Evolutionary conservation across 208 protist species (phyloP).

Genomic region (Trypanosoma scelopori): DNA sequence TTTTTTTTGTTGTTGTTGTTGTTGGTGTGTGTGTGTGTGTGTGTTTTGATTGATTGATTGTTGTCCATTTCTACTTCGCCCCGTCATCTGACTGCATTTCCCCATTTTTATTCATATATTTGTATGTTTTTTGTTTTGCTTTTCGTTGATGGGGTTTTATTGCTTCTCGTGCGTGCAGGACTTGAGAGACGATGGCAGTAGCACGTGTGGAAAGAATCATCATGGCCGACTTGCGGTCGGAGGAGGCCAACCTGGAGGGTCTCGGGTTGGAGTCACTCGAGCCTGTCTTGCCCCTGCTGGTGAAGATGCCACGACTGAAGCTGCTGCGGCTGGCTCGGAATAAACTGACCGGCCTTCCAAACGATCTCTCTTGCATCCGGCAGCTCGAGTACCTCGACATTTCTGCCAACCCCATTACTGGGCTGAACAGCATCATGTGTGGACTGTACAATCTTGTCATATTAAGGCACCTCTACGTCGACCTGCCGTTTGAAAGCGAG

Average conservation of each 20-base stretch:
- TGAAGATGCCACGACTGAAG: slow-evolving; percentile 40
- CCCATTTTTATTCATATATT: neutral
- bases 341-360: slow-evolving; percentile 47
- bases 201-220: slow-evolving; percentile 12
- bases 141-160: slow-evolving; percentile 17
- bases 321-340: slow-evolving; percentile 50
- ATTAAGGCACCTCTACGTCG: slow-evolving; percentile 51
- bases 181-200: slow-evolving; percentile 2
- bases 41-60: no score
- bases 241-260: slow-evolving; percentile 39
- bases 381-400: slow-evolving; percentile 49
- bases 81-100: slow-evolving; percentile 3
- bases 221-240: slow-evolving; percentile 26
- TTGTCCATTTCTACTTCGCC: neutral
- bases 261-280: slow-evolving; percentile 45
- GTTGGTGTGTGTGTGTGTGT: no score
- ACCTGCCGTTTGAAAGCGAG: slow-evolving; percentile 49
- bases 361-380: slow-evolving; percentile 44
- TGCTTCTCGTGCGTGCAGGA: neutral
- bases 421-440: slow-evolving; percentile 40
- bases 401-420: slow-evolving; percentile 48
- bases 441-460: slow-evolving; percentile 54
- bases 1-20: no score
- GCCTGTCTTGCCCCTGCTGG: slow-evolving; percentile 48
- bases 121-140: slow-evolving; percentile 24